Evolutionary conservation across 371 early-diverging fungal genomes (phyloP).

Genomic region (Basidiobolus meristosporus): DNA sequence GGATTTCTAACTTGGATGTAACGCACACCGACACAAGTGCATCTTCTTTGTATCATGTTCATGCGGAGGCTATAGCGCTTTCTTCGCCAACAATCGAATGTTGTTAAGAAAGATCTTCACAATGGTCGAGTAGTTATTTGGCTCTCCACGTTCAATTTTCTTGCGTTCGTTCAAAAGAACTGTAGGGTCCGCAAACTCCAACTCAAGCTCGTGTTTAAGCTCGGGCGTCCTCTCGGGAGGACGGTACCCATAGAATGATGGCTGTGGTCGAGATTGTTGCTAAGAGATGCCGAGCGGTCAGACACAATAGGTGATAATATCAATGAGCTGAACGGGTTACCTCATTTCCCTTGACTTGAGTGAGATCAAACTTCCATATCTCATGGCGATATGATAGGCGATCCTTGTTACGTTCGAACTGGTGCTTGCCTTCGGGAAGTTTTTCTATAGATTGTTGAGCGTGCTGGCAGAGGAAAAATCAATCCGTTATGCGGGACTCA

Average conservation of each 20-base stretch:
- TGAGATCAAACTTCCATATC: constrained; percentile 46
- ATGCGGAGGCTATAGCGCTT: no score
- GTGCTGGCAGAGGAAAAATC: background rate
- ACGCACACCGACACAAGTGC: no score
- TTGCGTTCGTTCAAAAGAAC: constrained; percentile 11
- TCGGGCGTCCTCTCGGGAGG: constrained; percentile 4
- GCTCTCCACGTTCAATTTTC: constrained; percentile 8
- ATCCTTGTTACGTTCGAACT: constrained; percentile 44
- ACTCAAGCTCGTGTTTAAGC: constrained; percentile 16
- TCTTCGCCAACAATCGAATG: constrained; percentile 11
- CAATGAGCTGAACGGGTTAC: background rate
- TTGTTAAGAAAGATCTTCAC: constrained; percentile 15
- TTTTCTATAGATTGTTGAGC: background rate
- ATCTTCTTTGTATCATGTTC: no score
- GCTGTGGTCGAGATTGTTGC: constrained; percentile 10
- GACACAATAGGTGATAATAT: background rate
- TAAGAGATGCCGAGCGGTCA: background rate
- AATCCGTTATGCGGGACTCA: constrained; percentile 1
- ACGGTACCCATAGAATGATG: background rate
- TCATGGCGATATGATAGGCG: constrained; percentile 50
- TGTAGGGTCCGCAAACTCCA: constrained; percentile 11
- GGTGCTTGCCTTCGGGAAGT: constrained; percentile 12
- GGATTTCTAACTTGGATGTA: no score
- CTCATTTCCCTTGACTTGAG: constrained; percentile 29
- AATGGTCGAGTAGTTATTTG: constrained; percentile 14